A percentile compares a stretch with the other conserved stretches of the same genome.
Conservation (phyloP, 495 filamentous ascomycete genomes). For the Penicillium atrosanguineum region DNA sequence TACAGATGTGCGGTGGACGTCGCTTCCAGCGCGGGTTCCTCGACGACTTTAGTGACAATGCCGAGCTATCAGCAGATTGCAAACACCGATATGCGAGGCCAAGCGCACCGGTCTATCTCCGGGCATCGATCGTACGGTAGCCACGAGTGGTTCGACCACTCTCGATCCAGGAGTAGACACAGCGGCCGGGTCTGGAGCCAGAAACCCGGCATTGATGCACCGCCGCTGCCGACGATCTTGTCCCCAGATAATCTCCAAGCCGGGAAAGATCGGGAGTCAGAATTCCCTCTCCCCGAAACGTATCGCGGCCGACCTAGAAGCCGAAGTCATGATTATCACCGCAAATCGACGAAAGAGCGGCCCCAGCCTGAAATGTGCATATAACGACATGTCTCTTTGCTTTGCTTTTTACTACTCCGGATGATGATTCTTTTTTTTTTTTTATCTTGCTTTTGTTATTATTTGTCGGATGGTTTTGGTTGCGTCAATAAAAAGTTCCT, state of each 20-base stretch:
- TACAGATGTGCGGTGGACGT: slow-evolving; percentile 6
- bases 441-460: neutral
- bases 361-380: slow-evolving; percentile 17
- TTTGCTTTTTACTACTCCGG: slow-evolving; percentile 1
- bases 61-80: slow-evolving; percentile 5
- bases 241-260: slow-evolving; percentile 15
- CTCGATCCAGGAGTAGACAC: slow-evolving; percentile 17
- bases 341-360: slow-evolving; percentile 22
- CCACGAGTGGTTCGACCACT: slow-evolving; percentile 1
- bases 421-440: slow-evolving; percentile 3
- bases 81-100: neutral
- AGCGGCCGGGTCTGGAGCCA: slow-evolving; percentile 20
- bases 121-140: slow-evolving; percentile 6
- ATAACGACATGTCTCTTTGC: slow-evolving; percentile 6
- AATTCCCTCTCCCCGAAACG: slow-evolving; percentile 8
- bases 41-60: slow-evolving; percentile 2
- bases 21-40: slow-evolving; percentile 2
- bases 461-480: neutral
- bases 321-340: slow-evolving; percentile 28
- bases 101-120: slow-evolving; percentile 12
- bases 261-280: slow-evolving; percentile 5
- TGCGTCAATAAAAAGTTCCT: slow-evolving; percentile 10
- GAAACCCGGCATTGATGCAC: slow-evolving; percentile 16
- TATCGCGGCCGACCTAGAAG: slow-evolving; percentile 32
- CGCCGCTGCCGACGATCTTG: slow-evolving; percentile 19